Evolutionary conservation across 1,284 basidiomycete genomes (phyloP), one percentile per base, ranked within the genome.

Genomic region (Malassezia arunalokei): DNA sequence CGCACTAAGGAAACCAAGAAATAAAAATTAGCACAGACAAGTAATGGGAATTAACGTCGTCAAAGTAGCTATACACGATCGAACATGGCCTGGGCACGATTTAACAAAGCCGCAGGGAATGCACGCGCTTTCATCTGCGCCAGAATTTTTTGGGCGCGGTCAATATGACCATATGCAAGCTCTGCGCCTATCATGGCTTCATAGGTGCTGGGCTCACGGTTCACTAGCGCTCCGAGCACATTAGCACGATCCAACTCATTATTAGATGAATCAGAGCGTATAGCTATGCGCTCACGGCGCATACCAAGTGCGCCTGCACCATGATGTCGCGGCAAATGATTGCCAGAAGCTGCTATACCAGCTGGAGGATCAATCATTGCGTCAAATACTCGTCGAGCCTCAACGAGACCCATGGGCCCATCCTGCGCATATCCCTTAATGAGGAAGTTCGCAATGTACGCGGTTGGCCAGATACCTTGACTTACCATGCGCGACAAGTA

Each of bases 111-210:
- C 4, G 66, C 60, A 7, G 76, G 76, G 67, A 75, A 77, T 40
- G 71, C 73, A 56, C 89, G 80, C 59, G 80, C 78, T 75, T 83
- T 82, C 66, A 95, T 79, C 41, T 87, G 79, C 47, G 82, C 79
- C 15, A 94, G 77, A 0, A 98, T 76, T 1, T 77, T 79, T n/a
- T 80, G 57, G 0, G 89, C 91, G 11, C 78, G 77, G 38, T 82
- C 80, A 14, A 80, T 79, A 60, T 88, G 79, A 8, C 88, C 87
- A 45, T 79, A 80, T 14, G 81, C 81, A 8, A 96, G 77, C 74
- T 99, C 94, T 3, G 87, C 87, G 17, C 87, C 81, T 59, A 99
- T 84, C 89, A 98, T 98, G 5, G 82, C 82, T 72, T 94, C 89
- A 83, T 86, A 90, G 0, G 87, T 73, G 65, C 82, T 75, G 56